These are phyloP conservation scores for Tetrahymena thermophila DNA, from an alignment of 73 alveolate species.

Conservation along the genomic window DNA sequence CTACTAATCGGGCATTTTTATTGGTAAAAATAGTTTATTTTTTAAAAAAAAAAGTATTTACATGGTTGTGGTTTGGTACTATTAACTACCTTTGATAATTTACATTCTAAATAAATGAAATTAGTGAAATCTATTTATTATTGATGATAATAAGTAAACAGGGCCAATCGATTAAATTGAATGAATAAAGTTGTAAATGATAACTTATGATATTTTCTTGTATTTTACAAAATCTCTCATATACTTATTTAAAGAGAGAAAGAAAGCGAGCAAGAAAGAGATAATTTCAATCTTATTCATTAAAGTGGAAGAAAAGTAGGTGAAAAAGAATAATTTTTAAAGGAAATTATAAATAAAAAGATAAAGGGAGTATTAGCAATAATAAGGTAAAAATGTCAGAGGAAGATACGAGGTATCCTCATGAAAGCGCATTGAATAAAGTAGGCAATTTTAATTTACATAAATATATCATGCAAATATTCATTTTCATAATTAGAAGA, in stretches of 20 bases:
- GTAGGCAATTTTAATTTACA: not conserved
- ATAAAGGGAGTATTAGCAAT: not conserved
- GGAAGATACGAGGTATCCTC: not conserved
- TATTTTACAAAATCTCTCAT: not conserved
- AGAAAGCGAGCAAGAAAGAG: not conserved
- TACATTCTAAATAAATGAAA: not conserved
- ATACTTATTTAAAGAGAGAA: not conserved
- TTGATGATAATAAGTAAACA: not conserved
- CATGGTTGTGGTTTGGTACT: not conserved
- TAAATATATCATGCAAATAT: not conserved
- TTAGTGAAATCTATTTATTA: not conserved
- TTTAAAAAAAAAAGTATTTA: not conserved
- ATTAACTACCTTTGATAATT: not conserved
- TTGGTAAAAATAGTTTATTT: not conserved
- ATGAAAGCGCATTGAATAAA: not conserved
- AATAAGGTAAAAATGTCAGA: not conserved
- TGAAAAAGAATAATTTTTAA: not conserved
- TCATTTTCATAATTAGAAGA: not conserved
- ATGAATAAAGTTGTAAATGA: not conserved
- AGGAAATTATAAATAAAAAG: not conserved
- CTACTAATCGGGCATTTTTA: too few relatives aligned
- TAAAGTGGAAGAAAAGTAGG: constrained; percentile 2
- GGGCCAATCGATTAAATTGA: not conserved
- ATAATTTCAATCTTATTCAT: not conserved
- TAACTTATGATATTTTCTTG: not conserved